Base-by-base conservation (phyloP, 1,284 basidiomycete species). In the Marasmius sp. region DNA sequence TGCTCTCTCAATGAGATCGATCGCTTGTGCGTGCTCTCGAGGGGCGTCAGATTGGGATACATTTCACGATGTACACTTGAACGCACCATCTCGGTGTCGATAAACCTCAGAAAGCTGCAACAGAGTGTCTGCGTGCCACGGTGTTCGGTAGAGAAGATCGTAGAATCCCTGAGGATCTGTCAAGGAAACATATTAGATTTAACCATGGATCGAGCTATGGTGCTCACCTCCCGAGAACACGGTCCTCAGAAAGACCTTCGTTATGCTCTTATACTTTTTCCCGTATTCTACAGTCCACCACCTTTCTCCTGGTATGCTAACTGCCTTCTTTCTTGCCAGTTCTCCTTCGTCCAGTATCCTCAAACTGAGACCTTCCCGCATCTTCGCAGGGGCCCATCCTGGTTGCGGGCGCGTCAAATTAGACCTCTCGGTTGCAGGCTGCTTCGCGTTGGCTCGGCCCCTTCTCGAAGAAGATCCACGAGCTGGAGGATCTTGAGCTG, bases 71-170 rank as follows among this genome's bases (percentile, higher is more conserved):
- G 10, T 41, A 39, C 12, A 18, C 12, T 12, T 9, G 20, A 12
- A 63, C 77, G 49, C 51, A 92, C 93, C 92, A 81, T 94, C 93
- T 68, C 93, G 85, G 71, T 95, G 90, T 41, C 89, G 83, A 71
- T 89, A 93, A 2, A 95, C 84, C 70, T 93, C 92, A 1, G 92
- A 88, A 27, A 97, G 80, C 70, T 97, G 95, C 1, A 97, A 81
- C 0, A 96, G 79, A 0, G 95, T 96, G 73, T 98, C 95, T 1
- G 89, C 92, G 68, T 97, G 95, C 85, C 94, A 97, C 0, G 88
- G 88, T 48, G 87, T 78, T 49, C 77, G 79, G 14, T 81, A 75
- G 14, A 90, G 63, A 9, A 92, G 75, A 20, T 81, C 77, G 73
- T 81, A 87, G 53, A 92, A 82, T 0, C 85, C 85, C 62, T 90